Evolutionary conservation across 2,329 filamentous ascomycete genomes (phyloP).

Genomic region (Ophiostoma sp.): DNA sequence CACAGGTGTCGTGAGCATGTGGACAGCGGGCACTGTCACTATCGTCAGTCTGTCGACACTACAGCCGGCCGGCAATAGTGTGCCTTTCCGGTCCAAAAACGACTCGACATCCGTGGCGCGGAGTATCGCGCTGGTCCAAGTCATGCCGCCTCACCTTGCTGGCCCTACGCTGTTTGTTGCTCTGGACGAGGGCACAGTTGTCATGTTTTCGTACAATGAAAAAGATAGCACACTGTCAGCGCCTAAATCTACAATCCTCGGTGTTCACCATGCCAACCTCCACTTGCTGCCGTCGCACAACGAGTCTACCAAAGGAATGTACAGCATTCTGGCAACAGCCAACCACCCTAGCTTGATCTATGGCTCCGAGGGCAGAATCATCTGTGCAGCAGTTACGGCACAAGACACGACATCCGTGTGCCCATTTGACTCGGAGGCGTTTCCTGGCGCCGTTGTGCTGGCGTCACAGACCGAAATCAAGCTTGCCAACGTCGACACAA

Average conservation of each 20-base stretch:
- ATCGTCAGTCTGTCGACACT: constrained; percentile 65
- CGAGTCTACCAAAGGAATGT: constrained; percentile 38
- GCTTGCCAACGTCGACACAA: constrained; percentile 74
- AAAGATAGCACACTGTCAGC: constrained; percentile 58
- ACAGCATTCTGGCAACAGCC: constrained; percentile 85
- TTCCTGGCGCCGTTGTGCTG: constrained; percentile 72
- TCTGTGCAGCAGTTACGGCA: constrained; percentile 90
- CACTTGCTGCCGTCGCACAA: constrained; percentile 66
- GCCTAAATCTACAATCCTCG: constrained; percentile 76
- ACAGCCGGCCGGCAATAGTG: constrained; percentile 55
- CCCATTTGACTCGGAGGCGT: constrained; percentile 74
- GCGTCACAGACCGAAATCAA: constrained; percentile 71
- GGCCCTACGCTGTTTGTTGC: constrained; percentile 78
- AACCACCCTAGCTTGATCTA: constrained; percentile 95
- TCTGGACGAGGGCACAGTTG: constrained; percentile 85
- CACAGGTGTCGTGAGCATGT: constrained; percentile 79
- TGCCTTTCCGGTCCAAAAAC: constrained; percentile 52
- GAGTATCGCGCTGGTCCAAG: constrained; percentile 71
- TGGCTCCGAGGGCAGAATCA: constrained; percentile 74
- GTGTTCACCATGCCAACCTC: constrained; percentile 77
- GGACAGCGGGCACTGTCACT: constrained; percentile 73
- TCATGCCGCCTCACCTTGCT: constrained; percentile 55
- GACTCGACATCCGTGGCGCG: constrained; percentile 72
- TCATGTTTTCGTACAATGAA: constrained; percentile 70
- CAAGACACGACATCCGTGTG: constrained; percentile 78